Base-by-base conservation (phyloP, 1,284 basidiomycete species). In the Sphaerobolus stellatus region DNA sequence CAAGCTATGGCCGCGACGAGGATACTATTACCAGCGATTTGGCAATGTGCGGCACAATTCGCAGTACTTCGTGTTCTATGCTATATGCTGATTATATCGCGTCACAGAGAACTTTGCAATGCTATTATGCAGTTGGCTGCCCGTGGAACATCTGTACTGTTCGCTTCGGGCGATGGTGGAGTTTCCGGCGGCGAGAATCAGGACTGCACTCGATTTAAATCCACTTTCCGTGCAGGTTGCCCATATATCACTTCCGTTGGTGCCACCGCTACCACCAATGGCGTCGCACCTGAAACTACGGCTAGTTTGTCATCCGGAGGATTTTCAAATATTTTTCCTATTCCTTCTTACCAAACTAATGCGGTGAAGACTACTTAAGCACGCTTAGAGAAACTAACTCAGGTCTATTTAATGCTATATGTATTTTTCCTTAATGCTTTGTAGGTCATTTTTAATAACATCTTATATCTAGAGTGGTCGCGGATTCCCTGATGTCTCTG, bases 321-420 rank as follows among this genome's bases (percentile, higher is more conserved):
- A n/a, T 82, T 80, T 66, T 76, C 74, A 38, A 72, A 76, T 63
- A 68, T 73, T 64, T 82, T 79, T 62, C 56, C 63, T 16, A 55
- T 56, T 0, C 75, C 78, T 2, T 56, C 50, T 20, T 81, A 74
- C 63, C 79, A 80, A 63, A 28, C 58, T 27, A 16, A 57, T 3
- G 69, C 67, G 4, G 75, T 79, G 13, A 29, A 60, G 54, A 61
- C 13, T 81, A 72, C 62, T 44, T 74, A 28, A 57, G 48, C 11
- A 63, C 62, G 13, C 61, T 74, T 28, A 70, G 67, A 3, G 56
- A 28, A 34, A 64, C 66, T 18, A 68, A 72, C 59, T 47, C 64
- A 28, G 69, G 71, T 18, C 31, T 64, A 40, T 67, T 62, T 60
- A 64, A 63, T 57, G 61, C 38, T 43, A 59, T 41, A 16, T 16